Evolutionary conservation across 2,329 filamentous ascomycete genomes (phyloP), one percentile per base, ranked within the genome.

Genomic region (Talaromyces sp.): DNA sequence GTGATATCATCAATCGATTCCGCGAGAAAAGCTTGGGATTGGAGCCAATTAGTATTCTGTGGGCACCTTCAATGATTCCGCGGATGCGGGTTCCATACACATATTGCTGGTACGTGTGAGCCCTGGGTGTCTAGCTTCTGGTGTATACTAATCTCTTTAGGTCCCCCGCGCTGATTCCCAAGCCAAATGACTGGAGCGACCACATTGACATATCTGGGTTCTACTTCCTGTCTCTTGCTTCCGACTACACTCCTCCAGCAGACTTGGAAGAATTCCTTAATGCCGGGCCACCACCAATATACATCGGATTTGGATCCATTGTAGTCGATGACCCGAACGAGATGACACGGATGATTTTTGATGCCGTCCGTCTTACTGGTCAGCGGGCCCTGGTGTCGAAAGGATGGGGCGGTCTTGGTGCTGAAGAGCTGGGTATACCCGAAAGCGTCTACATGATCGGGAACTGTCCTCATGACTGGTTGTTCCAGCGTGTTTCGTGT

Each of bases 1-100:
- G 93, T 42, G 93, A 97, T 74, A 81, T 97, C 5, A 94, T 97
- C 71, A 97, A 98, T 71, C 84, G 87, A 10, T 97, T 96, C 70
- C 83, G 93, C 58, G 87, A 89, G 66, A 87, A 87, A 62, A 85
- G 85, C 14, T 81, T 96, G 1, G 89, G 89, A 30, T 79, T 97
- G 0, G 89, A 95, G 52, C 85, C 89, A 0, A 82, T 97, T 50
- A 92, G 89, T 64, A 79, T 91, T 7, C 87, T 96, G 56, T 94
- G 89, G 90, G 89, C 3, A 84, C 96, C 72, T 79, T 96, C 14
- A 87, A 85, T 62, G 61, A 31, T 62, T 27, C 50, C 61, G 52
- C 86, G 91, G 34, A 79, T 97, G 34, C 85, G 85, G 54, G 84
- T 97, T 16, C 92, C 93, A 0, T 91, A 91, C 68, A 96, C 93